Evolutionary conservation across 352 stramenopile species (phyloP), one percentile per base, ranked within the genome.

Genomic region (Aphanomyces invadans): DNA sequence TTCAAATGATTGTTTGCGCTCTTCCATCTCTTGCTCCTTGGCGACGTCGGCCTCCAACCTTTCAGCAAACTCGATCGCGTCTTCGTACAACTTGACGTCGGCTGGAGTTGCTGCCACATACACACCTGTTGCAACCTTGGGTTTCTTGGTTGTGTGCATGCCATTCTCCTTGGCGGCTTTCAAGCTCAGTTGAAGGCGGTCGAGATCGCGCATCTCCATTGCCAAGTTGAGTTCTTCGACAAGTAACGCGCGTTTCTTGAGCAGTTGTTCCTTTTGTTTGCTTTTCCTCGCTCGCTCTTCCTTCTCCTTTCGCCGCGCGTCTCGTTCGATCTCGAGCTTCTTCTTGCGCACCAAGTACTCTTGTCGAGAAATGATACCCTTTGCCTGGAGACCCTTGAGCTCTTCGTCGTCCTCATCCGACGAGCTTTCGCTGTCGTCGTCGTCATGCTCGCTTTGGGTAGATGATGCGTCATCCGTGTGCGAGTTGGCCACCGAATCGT

Each of bases 341-440:
- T 91, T 91, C 69, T 84, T 87, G 15, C 83, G 76, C 1, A 80
- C 73, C 2, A 95, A 61, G 57, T 95, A 95, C 45, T 91, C 83
- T 57, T 95, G 86, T 0, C 86, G 80, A 0, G 83, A 91, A 42
- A 95, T 87, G 12, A 77, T 77, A 3, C 80, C 77, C 36, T 90
- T 71, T 5, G 68, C 32, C 64, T 88, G 76, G 3, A 91, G 68
- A 9, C 70, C 77, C 56, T 92, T 85, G 0, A 95, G 65, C 23
- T 90, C 81, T 39, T 91, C 80, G 68, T 91, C 86, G 54, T 88
- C 83, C 64, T 87, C 81, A 10, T 68, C 65, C 17, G 90, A 53
- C 12, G 75, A 78, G 28, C 91, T 80, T 54, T 91, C 83, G 21
- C 65, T 82, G 29, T 80, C 65, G 2, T 73, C 72, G 17, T 89